phyloP scores from a whole-genome alignment of 192 early-diverging fungal genomes.

The Linnemannia exigua region DNA sequence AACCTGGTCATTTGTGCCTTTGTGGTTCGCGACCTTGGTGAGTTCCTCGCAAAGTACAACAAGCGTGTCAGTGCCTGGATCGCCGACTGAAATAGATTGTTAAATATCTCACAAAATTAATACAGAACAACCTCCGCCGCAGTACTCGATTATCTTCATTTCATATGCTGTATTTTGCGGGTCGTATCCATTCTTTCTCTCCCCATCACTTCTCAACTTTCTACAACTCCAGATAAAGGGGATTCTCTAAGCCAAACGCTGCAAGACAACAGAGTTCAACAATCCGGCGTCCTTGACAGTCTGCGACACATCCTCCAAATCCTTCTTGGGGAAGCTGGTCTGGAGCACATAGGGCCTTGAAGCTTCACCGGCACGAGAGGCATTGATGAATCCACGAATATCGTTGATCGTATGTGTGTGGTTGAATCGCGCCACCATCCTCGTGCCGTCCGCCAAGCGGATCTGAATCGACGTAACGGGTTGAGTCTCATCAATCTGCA shows the following conservation, averaged over 20 bases:
- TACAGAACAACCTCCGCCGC: too few species aligned
- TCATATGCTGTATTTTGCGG: neutral
- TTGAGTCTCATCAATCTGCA: slow-evolving; percentile 78
- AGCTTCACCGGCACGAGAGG: slow-evolving; percentile 71
- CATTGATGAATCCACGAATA: slow-evolving; percentile 80
- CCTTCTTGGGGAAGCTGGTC: slow-evolving; percentile 89
- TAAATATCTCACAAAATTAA: neutral
- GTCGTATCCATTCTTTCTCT: neutral
- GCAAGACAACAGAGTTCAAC: slow-evolving; percentile 89
- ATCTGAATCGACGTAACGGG: slow-evolving; percentile 94
- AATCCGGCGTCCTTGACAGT: slow-evolving; percentile 89
- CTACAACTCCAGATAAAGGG: neutral
- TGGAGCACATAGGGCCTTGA: slow-evolving; percentile 80
- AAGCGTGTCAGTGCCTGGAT: slow-evolving; percentile 53
- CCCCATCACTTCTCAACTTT: neutral
- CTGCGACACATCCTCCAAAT: slow-evolving; percentile 75
- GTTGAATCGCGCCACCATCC: slow-evolving; percentile 92
- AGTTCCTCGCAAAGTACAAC: slow-evolving; percentile 56
- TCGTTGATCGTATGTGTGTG: slow-evolving; percentile 93
- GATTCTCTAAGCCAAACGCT: slow-evolving; percentile 55
- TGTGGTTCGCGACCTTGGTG: slow-evolving; percentile 57
- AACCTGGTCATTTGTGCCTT: slow-evolving; percentile 59
- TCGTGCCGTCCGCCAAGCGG: slow-evolving; percentile 89
- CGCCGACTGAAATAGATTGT: slow-evolving; percentile 12
- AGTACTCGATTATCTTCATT: neutral